Conservation (phyloP, 345 rosid genomes). For the Dimocarpus longan region DNA sequence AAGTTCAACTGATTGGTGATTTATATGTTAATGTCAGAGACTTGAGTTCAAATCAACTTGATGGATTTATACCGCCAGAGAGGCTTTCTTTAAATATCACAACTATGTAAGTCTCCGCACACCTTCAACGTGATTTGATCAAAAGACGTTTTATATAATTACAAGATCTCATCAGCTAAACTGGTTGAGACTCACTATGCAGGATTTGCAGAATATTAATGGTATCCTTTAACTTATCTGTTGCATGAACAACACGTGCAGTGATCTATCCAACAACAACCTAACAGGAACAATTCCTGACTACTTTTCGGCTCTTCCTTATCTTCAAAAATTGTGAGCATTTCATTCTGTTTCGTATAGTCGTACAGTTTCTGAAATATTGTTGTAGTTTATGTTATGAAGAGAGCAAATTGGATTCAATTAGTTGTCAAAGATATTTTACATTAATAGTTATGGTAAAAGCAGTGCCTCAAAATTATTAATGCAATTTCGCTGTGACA, state of each 20-base stretch:
- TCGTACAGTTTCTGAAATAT: background rate
- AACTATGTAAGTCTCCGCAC: conserved; percentile 63
- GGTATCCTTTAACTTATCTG: background rate
- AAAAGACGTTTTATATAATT: background rate
- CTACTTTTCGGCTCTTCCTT: conserved; percentile 62
- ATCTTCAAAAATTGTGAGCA: conserved; percentile 74
- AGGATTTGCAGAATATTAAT: background rate
- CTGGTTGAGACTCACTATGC: no score
- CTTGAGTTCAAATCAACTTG: conserved; percentile 75
- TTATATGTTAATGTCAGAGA: conserved; percentile 55
- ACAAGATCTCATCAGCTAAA: no score
- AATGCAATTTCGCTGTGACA: conserved; percentile 40
- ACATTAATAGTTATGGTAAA: no score
- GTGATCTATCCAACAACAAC: conserved; percentile 68
- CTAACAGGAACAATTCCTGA: conserved; percentile 73
- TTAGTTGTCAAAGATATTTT: background rate
- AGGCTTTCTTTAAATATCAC: conserved; percentile 72
- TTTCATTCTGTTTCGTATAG: conserved; percentile 5
- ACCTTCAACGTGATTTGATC: background rate
- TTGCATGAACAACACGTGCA: conserved; percentile 39
- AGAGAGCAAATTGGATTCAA: background rate
- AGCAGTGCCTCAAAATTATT: background rate
- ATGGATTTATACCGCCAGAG: conserved; percentile 65
- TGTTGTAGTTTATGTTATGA: no score
- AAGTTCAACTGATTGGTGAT: background rate